phyloP scores from a whole-genome alignment of 495 filamentous ascomycete species.

The Arthonia radiata region DNA sequence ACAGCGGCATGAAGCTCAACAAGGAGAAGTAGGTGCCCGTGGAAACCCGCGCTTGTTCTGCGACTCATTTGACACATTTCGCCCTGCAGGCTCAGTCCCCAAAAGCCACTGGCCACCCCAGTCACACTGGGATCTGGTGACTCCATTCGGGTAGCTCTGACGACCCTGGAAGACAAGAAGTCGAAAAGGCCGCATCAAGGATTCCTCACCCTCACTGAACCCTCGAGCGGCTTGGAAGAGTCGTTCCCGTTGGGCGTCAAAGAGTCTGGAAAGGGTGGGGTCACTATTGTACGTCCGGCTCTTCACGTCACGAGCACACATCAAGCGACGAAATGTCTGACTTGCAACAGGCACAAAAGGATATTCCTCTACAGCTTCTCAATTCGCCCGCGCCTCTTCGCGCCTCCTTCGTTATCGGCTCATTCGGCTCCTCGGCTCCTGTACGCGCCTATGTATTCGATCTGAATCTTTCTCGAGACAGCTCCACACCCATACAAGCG shows the following conservation, averaged over 20 bases:
- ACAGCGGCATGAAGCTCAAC: not conserved
- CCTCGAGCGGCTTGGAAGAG: slow-evolving; percentile 53
- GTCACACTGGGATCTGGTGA: slow-evolving; percentile 42
- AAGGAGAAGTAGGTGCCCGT: not conserved
- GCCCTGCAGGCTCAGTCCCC: slow-evolving; percentile 31
- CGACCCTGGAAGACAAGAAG: slow-evolving; percentile 51
- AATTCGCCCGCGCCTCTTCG: slow-evolving; percentile 35
- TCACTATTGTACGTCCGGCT: slow-evolving; percentile 60
- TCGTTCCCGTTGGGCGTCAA: slow-evolving; percentile 70
- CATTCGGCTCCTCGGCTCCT: slow-evolving; percentile 51
- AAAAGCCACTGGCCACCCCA: slow-evolving; percentile 34
- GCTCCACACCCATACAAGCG: slow-evolving; percentile 27
- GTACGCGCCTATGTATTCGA: slow-evolving; percentile 40
- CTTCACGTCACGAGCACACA: not conserved
- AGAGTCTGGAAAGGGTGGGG: slow-evolving; percentile 60
- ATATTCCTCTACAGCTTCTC: slow-evolving; percentile 68
- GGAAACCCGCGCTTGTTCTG: not conserved
- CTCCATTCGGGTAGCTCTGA: slow-evolving; percentile 59
- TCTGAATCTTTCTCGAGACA: slow-evolving; percentile 36
- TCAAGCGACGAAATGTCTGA: slow-evolving; percentile 1
- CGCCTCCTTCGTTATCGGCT: slow-evolving; percentile 60
- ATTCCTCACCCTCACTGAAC: slow-evolving; percentile 61
- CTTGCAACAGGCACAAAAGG: slow-evolving; percentile 47
- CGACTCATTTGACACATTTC: not conserved
- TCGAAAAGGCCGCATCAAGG: slow-evolving; percentile 77